Percentiles rank a stretch among this genome's conserved stretches.
Conservation (phyloP, 2,329 filamentous ascomycete species). For the Penicillium sp. region DNA sequence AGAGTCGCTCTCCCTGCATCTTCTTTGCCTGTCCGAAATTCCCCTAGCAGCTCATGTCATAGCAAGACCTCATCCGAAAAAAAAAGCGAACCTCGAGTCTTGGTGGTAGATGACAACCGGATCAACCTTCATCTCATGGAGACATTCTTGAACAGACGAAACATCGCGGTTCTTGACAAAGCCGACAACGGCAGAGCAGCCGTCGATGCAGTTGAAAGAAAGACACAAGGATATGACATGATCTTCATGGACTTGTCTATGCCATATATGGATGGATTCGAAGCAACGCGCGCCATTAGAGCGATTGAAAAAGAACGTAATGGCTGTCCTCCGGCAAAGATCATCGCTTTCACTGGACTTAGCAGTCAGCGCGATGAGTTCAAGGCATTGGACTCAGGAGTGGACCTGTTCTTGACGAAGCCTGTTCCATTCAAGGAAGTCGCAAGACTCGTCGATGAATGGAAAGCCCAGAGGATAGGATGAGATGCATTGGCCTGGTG, state of each 20-base stretch:
- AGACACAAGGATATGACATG: conserved; percentile 37
- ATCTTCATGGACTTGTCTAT: conserved; percentile 37
- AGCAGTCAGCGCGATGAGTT: conserved; percentile 41
- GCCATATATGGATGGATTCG: no score
- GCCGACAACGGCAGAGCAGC: conserved; percentile 44
- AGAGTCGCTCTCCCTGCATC: neutral
- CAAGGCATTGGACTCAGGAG: conserved; percentile 41
- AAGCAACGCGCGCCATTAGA: no score
- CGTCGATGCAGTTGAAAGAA: conserved; percentile 36
- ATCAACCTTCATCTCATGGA: conserved; percentile 45
- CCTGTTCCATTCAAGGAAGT: conserved; percentile 46
- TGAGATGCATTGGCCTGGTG: neutral
- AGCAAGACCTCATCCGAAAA: no score
- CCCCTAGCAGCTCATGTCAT: neutral
- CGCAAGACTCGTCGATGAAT: conserved; percentile 36
- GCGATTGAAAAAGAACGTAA: no score
- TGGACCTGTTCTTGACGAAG: conserved; percentile 48
- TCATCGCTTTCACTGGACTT: conserved; percentile 35
- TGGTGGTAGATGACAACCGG: conserved; percentile 47
- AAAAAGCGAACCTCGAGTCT: conserved; percentile 26
- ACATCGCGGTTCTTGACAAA: conserved; percentile 33
- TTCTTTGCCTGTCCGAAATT: neutral
- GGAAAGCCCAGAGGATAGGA: conserved; percentile 12
- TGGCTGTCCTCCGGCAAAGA: no score
- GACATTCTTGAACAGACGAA: conserved; percentile 40